Evolutionary conservation across 2,329 filamentous ascomycete genomes (phyloP).

Genomic region (Thielaviopsis euricoi): DNA sequence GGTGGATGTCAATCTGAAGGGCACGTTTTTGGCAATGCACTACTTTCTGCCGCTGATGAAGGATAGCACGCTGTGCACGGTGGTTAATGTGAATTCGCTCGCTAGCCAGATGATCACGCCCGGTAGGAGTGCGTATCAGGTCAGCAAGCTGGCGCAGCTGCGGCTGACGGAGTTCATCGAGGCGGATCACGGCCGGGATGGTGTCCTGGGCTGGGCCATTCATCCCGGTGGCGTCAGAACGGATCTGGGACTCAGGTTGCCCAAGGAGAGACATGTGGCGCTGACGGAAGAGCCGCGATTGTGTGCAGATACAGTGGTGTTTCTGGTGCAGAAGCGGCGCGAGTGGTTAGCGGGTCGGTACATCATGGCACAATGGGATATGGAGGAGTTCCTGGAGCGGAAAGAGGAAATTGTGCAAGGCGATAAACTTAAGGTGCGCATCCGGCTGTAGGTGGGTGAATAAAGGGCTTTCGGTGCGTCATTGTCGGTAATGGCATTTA

Average conservation of each 20-base stretch:
- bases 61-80: slow-evolving; percentile 13
- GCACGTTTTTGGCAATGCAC: slow-evolving; percentile 26
- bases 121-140: slow-evolving; percentile 27
- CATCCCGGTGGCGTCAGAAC: slow-evolving; percentile 26
- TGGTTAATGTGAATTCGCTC: slow-evolving; percentile 31
- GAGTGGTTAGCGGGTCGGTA: slow-evolving; percentile 30
- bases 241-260: slow-evolving; percentile 14
- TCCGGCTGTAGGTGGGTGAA: slow-evolving; percentile 8
- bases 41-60: slow-evolving; percentile 33
- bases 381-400: slow-evolving; percentile 25
- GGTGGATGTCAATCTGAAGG: slow-evolving; percentile 34
- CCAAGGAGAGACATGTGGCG: background rate
- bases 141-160: slow-evolving; percentile 31
- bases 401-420: slow-evolving; percentile 25
- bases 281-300: slow-evolving; percentile 24
- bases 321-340: slow-evolving; percentile 23
- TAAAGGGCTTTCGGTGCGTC: background rate
- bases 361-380: slow-evolving; percentile 29
- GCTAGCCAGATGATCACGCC: slow-evolving; percentile 22
- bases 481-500: background rate
- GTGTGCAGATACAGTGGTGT: slow-evolving; percentile 26
- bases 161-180: slow-evolving; percentile 32
- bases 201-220: slow-evolving; percentile 23
- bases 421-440: slow-evolving; percentile 13
- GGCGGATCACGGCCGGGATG: slow-evolving; percentile 27